Conservation (phyloP, 2,329 filamentous ascomycete species). For the Colletotrichum cuscutae region DNA sequence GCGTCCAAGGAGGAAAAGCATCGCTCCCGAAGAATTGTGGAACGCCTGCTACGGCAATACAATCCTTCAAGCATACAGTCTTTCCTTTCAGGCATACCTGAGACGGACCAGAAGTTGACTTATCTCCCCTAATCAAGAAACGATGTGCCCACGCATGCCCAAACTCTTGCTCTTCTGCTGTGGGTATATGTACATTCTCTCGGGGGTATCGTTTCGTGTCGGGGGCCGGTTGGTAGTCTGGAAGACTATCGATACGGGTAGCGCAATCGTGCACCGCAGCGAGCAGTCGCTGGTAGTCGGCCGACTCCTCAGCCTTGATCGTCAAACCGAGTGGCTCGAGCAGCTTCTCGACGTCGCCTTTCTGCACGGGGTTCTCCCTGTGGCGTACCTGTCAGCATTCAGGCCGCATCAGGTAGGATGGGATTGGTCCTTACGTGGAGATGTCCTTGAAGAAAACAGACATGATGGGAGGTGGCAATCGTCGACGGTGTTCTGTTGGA, state of each 20-base stretch:
- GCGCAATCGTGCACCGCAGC: constrained; percentile 63
- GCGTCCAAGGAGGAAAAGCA: constrained; percentile 59
- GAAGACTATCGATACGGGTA: constrained; percentile 52
- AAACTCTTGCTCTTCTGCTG: constrained; percentile 52
- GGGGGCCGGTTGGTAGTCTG: constrained; percentile 57
- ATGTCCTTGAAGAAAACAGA: constrained; percentile 53
- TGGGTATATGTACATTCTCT: constrained; percentile 52
- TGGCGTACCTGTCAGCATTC: not conserved
- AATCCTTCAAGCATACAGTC: constrained; percentile 63
- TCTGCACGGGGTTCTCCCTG: constrained; percentile 52
- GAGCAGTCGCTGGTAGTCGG: constrained; percentile 58
- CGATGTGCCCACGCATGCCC: constrained; percentile 63
- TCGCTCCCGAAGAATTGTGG: constrained; percentile 64
- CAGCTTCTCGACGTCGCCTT: constrained; percentile 50
- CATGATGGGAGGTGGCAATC: constrained; percentile 38
- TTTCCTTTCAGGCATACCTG: constrained; percentile 49
- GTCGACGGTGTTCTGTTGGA: not conserved
- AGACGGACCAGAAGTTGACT: not conserved
- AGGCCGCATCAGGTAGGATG: not conserved
- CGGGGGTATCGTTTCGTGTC: constrained; percentile 56
- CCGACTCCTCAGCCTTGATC: constrained; percentile 48
- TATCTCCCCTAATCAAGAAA: constrained; percentile 51
- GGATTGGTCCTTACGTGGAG: constrained; percentile 40
- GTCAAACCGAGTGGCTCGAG: constrained; percentile 49
- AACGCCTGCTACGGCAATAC: constrained; percentile 63